phyloP scores from a whole-genome alignment of 345 rosid genomes.

The Tarenaya hassleriana region DNA sequence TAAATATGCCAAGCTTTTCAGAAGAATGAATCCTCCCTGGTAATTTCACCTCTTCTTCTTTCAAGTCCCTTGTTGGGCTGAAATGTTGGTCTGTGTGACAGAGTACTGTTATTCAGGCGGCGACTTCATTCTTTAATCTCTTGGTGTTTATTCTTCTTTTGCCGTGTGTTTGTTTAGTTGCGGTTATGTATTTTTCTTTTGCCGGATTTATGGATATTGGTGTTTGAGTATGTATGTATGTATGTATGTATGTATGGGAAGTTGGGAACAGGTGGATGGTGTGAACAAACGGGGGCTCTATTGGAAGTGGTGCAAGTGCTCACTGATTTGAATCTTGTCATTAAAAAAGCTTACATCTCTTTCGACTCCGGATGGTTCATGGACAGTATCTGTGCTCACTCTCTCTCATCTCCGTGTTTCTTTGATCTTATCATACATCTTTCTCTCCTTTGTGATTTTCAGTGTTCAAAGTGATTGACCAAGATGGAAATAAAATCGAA shows the following conservation, averaged over 20 bases:
- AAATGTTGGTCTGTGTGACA: conserved; percentile 22
- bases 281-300: conserved; percentile 80
- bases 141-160: conserved; percentile 2
- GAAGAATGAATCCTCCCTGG: conserved; percentile 94
- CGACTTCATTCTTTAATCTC: not conserved
- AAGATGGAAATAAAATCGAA: conserved; percentile 56
- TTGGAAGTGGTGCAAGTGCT: conserved; percentile 89
- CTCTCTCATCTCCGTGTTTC: too few species aligned
- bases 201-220: too few species aligned
- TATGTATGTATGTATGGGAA: too few species aligned
- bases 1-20: conserved; percentile 74
- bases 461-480: conserved; percentile 75
- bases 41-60: conserved; percentile 12
- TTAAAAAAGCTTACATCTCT: conserved; percentile 80
- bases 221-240: too few species aligned
- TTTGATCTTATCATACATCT: too few species aligned
- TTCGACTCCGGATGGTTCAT: conserved; percentile 96
- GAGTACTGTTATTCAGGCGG: conserved; percentile 83
- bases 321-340: conserved; percentile 72
- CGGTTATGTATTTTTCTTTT: too few species aligned
- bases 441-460: too few species aligned
- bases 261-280: conserved; percentile 57
- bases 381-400: too few species aligned
- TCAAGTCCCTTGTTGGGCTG: not conserved
- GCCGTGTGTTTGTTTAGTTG: conserved; percentile 7